Percentiles rank a stretch among this genome's conserved stretches.
These are phyloP conservation scores for Phytophthora lateralis DNA, from an alignment of 352 stramenopile genomes.

Conservation along the genomic window DNA sequence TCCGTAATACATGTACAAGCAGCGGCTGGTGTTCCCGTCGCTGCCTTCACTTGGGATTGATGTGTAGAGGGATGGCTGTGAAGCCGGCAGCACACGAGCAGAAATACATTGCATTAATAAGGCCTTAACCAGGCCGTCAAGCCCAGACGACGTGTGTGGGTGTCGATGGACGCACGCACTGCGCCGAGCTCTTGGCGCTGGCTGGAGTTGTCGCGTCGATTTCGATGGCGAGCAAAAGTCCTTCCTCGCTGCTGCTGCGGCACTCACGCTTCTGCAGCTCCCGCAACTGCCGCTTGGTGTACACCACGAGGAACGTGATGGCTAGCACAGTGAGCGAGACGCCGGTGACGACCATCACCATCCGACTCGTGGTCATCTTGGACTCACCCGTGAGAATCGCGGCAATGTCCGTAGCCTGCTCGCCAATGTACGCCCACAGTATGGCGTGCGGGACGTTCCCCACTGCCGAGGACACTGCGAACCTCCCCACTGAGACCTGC, in stretches of 20 bases:
- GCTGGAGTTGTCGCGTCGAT: conserved; percentile 23
- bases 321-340: conserved; percentile 52
- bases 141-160: conserved; percentile 21
- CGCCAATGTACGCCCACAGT: conserved; percentile 75
- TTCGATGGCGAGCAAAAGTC: conserved; percentile 40
- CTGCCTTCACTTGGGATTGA: not conserved
- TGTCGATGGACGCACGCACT: conserved; percentile 26
- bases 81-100: not conserved
- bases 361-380: conserved; percentile 49
- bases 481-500: conserved; percentile 56
- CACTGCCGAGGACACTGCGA: conserved; percentile 60
- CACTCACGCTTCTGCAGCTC: conserved; percentile 67
- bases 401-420: conserved; percentile 71
- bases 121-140: conserved; percentile 6
- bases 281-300: conserved; percentile 65
- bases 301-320: conserved; percentile 65
- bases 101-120: conserved; percentile 19
- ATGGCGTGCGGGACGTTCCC: conserved; percentile 64
- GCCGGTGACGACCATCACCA: conserved; percentile 51
- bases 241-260: conserved; percentile 58
- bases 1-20: conserved; percentile 3
- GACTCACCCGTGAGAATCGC: conserved; percentile 56
- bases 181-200: conserved; percentile 18
- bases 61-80: no score
- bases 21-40: not conserved